Evolutionary conservation across 2,329 filamentous ascomycete genomes (phyloP).

Genomic region (Cordyceps cicadae): DNA sequence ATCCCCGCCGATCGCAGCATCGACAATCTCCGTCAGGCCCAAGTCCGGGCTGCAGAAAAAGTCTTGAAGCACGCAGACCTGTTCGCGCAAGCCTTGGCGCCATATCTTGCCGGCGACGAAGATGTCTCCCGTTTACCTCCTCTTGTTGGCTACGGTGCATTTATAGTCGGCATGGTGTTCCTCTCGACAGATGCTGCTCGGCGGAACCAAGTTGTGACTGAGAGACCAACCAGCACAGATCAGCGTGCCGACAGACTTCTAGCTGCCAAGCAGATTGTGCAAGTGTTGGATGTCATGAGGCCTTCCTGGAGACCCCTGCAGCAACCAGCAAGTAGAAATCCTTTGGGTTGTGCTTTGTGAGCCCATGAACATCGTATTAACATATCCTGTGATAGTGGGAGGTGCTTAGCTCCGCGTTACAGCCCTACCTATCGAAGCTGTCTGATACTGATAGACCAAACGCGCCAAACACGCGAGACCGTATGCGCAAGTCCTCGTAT

Average conservation of each 20-base stretch:
- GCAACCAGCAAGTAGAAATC: neutral
- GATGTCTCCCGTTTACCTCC: constrained; percentile 2
- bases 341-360: too few relatives aligned
- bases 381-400: neutral
- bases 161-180: constrained; percentile 1
- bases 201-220: neutral
- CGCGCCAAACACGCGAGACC: neutral
- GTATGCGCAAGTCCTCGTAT: neutral
- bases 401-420: neutral
- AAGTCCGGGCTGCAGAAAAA: neutral
- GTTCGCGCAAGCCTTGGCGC: neutral
- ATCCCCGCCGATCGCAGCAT: neutral
- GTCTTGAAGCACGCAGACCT: neutral
- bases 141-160: constrained; percentile 1
- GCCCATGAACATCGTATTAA: neutral
- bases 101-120: neutral
- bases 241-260: neutral
- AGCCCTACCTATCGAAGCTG: neutral
- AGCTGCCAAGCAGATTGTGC: neutral
- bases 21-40: neutral
- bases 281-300: neutral
- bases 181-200: constrained; percentile 1
- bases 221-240: neutral
- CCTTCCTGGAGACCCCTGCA: constrained; percentile 1
- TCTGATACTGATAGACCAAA: too few relatives aligned